Evolutionary conservation across 2,329 filamentous ascomycete genomes (phyloP).

Genomic region (Fusarium papillatum): DNA sequence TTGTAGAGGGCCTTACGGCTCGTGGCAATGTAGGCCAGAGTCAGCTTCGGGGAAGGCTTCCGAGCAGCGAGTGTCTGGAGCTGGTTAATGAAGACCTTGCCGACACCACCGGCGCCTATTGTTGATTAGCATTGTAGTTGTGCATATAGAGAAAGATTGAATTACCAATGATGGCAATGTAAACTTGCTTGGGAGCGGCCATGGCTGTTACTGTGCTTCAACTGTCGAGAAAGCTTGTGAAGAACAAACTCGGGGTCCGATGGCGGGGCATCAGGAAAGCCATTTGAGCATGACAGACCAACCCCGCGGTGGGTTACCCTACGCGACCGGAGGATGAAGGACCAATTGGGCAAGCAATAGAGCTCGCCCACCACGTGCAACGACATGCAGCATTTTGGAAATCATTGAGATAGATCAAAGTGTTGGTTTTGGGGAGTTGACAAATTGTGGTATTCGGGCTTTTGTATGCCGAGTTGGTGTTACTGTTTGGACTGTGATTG

Average conservation of each 20-base stretch:
- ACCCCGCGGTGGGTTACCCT: conserved; percentile 47
- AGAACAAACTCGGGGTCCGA: conserved; percentile 49
- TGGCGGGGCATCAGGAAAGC: conserved; percentile 49
- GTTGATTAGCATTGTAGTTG: conserved; percentile 24
- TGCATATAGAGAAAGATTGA: not conserved
- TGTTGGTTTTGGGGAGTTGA: not conserved
- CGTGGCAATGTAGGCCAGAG: conserved; percentile 87
- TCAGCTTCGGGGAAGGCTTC: conserved; percentile 77
- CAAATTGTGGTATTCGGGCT: not conserved
- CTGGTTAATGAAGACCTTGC: conserved; percentile 90
- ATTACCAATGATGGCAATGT: conserved; percentile 67
- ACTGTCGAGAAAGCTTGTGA: conserved; percentile 37
- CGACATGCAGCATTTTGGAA: not conserved
- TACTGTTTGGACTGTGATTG: conserved; percentile 28
- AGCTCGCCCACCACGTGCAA: conserved; percentile 17
- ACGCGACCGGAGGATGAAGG: conserved; percentile 24
- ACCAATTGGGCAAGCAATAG: conserved; percentile 31
- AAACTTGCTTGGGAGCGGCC: conserved; percentile 61
- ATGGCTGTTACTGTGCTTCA: conserved; percentile 48
- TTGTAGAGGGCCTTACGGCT: conserved; percentile 87
- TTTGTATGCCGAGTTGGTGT: not conserved
- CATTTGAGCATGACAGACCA: conserved; percentile 35
- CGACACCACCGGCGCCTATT: conserved; percentile 91
- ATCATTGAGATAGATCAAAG: not conserved
- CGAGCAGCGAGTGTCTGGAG: conserved; percentile 77